Evolutionary conservation across 2,329 filamentous ascomycete species (phyloP).

Genomic region (Paramyrothecium roridum): DNA sequence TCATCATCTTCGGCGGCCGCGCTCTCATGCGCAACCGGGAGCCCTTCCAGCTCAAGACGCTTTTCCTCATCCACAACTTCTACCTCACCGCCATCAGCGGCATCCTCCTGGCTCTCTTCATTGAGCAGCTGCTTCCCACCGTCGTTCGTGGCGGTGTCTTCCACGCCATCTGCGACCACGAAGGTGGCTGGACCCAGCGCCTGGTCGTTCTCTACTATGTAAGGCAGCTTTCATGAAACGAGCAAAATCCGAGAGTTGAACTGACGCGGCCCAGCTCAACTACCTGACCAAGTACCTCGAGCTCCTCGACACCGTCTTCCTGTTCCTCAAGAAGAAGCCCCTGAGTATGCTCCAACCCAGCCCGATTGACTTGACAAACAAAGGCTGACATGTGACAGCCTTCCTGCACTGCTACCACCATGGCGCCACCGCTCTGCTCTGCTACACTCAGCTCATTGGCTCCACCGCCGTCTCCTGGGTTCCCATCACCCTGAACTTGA

Average conservation of each 20-base stretch:
- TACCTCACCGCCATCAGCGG: conserved; percentile 84
- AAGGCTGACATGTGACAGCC: conserved; percentile 45
- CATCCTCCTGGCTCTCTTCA: conserved; percentile 76
- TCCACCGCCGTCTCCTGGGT: conserved; percentile 94
- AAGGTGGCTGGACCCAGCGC: conserved; percentile 91
- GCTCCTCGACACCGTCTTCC: conserved; percentile 90
- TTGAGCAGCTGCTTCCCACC: conserved; percentile 87
- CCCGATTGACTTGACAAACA: not conserved
- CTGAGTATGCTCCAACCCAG: conserved; percentile 49
- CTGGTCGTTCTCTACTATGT: conserved; percentile 97
- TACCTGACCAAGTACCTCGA: conserved; percentile 98
- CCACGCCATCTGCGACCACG: conserved; percentile 74
- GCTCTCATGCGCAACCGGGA: conserved; percentile 86
- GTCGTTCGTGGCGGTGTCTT: conserved; percentile 80
- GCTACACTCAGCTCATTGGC: conserved; percentile 95
- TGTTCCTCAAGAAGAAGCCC: conserved; percentile 99
- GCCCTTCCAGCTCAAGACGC: conserved; percentile 79
- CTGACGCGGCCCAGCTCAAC: conserved; percentile 66
- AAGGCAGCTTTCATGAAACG: conserved; percentile 31
- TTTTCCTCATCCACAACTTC: conserved; percentile 97
- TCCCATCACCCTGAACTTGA: conserved; percentile 85
- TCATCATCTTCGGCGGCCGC: conserved; percentile 87
- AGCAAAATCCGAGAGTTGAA: conserved; percentile 31
- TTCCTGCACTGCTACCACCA: conserved; percentile 99
- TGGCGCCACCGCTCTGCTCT: conserved; percentile 91